phyloP scores from a whole-genome alignment of 2,329 filamentous ascomycete genomes.

The Ophiobolus disseminans region DNA sequence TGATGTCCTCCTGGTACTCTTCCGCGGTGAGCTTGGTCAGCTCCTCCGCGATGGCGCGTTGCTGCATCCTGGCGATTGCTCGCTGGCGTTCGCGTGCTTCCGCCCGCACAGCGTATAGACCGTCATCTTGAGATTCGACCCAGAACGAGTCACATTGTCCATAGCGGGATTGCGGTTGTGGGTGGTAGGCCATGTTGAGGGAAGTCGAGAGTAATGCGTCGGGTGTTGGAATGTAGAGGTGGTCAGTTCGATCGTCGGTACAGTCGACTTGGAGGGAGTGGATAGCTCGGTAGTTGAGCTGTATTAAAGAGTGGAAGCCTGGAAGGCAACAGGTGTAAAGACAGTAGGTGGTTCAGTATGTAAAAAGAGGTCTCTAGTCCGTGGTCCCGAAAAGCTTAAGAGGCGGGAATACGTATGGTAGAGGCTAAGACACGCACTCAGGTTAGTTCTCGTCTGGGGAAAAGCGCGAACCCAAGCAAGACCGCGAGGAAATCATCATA shows the following conservation, averaged over 20 bases:
- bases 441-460: slow-evolving; percentile 23
- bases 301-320: slow-evolving; percentile 61
- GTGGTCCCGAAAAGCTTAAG: slow-evolving; percentile 45
- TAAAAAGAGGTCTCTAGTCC: slow-evolving; percentile 51
- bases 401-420: slow-evolving; percentile 40
- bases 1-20: slow-evolving; percentile 92
- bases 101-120: slow-evolving; percentile 63
- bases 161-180: slow-evolving; percentile 59
- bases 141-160: slow-evolving; percentile 74
- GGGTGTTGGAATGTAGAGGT: slow-evolving; percentile 52
- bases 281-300: slow-evolving; percentile 48
- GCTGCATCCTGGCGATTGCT: slow-evolving; percentile 79
- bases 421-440: slow-evolving; percentile 41
- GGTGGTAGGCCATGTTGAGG: slow-evolving; percentile 64
- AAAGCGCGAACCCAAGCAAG: slow-evolving; percentile 21
- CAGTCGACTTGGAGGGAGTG: slow-evolving; percentile 49
- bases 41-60: slow-evolving; percentile 88
- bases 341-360: slow-evolving; percentile 66
- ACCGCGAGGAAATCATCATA: slow-evolving; percentile 43
- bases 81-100: slow-evolving; percentile 78
- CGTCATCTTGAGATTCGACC: slow-evolving; percentile 67
- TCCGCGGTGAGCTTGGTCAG: slow-evolving; percentile 84
- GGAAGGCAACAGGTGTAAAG: slow-evolving; percentile 55
- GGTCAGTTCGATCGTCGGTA: slow-evolving; percentile 17
- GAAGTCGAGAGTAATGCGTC: slow-evolving; percentile 47